A percentile compares a stretch with the other conserved stretches of the same genome.
Evolutionary conservation across 257 asterid species (phyloP).

Genomic region (Fraxinus cuspidata): DNA sequence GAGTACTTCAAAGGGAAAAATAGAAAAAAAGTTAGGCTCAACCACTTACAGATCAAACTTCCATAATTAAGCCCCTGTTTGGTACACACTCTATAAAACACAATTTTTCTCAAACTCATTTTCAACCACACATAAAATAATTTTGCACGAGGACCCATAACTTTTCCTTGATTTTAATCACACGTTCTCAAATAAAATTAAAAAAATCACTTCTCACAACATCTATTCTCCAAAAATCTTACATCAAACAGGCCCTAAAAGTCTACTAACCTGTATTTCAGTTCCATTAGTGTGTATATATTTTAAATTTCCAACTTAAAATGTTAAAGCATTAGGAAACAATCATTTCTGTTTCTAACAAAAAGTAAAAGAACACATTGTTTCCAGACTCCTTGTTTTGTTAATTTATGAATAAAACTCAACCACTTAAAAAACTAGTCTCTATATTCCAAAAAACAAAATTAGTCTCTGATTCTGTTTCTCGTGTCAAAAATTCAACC

Average conservation of each 20-base stretch:
- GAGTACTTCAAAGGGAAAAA: constrained; percentile 1
- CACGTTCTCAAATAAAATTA: no score
- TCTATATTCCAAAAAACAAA: no score
- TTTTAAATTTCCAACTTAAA: background rate
- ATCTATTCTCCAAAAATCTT: no score
- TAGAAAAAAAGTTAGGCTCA: background rate
- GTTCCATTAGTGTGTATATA: background rate
- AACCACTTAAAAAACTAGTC: background rate
- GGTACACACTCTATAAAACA: no score
- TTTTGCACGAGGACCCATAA: no score
- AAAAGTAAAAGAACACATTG: background rate
- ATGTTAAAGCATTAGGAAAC: background rate
- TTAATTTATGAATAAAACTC: background rate
- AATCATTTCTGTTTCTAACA: background rate
- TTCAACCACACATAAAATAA: no score
- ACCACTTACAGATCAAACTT: background rate
- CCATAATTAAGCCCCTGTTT: background rate
- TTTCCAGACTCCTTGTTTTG: background rate
- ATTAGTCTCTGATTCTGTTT: background rate
- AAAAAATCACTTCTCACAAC: no score
- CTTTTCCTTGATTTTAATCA: no score
- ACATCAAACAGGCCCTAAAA: background rate
- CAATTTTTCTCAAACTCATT: no score
- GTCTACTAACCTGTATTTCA: background rate
- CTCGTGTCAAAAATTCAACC: background rate